Base-by-base conservation (phyloP, 495 filamentous ascomycete species). In the Friedmanniomyces simplex region DNA sequence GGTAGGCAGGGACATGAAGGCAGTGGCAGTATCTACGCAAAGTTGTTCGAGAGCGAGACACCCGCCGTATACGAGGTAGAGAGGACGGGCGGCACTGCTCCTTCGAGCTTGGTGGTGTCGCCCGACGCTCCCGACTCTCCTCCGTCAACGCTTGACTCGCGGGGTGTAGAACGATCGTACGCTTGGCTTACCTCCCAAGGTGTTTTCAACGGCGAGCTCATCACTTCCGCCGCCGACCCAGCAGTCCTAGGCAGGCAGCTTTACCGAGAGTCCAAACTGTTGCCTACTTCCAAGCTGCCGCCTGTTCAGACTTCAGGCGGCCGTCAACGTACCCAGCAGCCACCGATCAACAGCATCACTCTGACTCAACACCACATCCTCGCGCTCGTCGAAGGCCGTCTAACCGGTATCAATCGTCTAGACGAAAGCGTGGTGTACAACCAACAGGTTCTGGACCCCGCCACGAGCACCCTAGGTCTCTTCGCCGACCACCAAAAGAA, bases 341-440 rank as follows among this genome's bases (percentile, higher is more conserved):
- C 91, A 28, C 78, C 79, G 0, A 81, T 96, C 36, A 79, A 82
- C 28, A 85, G 86, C n/a, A 83, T 94, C 68, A 83, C 87, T 2
- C 73, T 97, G 26, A 91, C 89, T 2, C 89, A 94, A 65, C 96
- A 90, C 85, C 93, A 98, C 68, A 79, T 96, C 48, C 71, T 98
- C n/a, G 79, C 83, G 58, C 77, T 97, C 7, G 79, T 93, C 8
- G 91, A 91, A 59, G 84, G 83, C 1, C 77, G 87, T 26, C 74
- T 98, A 5, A 78, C 96, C 41, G 88, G 84, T 21, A 79, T 89
- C 60, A 96, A 96, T 61, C 79, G 88, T 26, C 77, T 97, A 52
- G 91, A 90, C 45, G 86, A 91, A 26, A 78, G 82, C 47, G 74
- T 91, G 57, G 84, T 96, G 6, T 91, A 88, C 63, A 86, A 95